Evolutionary conservation across 2,329 filamentous ascomycete species (phyloP).

Genomic region (Talaromyces islandicus): DNA sequence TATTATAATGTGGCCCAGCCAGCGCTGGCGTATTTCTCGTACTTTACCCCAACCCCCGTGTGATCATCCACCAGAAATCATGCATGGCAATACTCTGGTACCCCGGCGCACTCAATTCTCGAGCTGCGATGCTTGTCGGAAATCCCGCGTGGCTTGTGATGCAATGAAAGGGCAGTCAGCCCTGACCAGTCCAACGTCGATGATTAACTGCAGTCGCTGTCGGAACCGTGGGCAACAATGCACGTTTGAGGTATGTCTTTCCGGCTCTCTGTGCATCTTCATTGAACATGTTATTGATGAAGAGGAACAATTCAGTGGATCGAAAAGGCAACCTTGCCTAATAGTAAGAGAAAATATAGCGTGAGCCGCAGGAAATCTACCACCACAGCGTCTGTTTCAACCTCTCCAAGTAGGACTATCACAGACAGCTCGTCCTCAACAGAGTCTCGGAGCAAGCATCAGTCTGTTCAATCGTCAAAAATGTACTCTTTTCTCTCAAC

Average conservation of each 20-base stretch:
- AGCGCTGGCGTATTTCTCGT: not conserved
- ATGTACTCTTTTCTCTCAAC: not conserved
- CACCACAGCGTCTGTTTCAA: not conserved
- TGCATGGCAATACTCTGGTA: not conserved
- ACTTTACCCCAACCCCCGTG: not conserved
- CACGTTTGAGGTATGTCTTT: slow-evolving; percentile 13
- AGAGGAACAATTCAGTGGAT: slow-evolving; percentile 2
- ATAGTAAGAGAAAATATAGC: slow-evolving; percentile 9
- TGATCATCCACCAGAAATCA: not conserved
- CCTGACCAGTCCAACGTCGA: slow-evolving; percentile 14
- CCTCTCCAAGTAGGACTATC: not conserved
- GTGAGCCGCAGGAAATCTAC: not conserved
- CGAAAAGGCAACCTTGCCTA: slow-evolving; percentile 7
- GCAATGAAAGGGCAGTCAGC: slow-evolving; percentile 17
- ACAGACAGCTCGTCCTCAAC: not conserved
- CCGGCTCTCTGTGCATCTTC: not conserved
- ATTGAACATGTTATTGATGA: not conserved
- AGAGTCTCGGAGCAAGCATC: not conserved
- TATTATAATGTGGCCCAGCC: not conserved
- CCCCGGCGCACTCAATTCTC: slow-evolving; percentile 26
- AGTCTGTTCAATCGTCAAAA: not conserved
- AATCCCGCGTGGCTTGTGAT: slow-evolving; percentile 26
- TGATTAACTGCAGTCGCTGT: slow-evolving; percentile 17
- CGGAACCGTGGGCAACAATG: slow-evolving; percentile 13
- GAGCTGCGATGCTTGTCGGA: slow-evolving; percentile 29